Evolutionary conservation across 768 basidiomycete species (phyloP).

Genomic region (Ephemerocybe angulata): DNA sequence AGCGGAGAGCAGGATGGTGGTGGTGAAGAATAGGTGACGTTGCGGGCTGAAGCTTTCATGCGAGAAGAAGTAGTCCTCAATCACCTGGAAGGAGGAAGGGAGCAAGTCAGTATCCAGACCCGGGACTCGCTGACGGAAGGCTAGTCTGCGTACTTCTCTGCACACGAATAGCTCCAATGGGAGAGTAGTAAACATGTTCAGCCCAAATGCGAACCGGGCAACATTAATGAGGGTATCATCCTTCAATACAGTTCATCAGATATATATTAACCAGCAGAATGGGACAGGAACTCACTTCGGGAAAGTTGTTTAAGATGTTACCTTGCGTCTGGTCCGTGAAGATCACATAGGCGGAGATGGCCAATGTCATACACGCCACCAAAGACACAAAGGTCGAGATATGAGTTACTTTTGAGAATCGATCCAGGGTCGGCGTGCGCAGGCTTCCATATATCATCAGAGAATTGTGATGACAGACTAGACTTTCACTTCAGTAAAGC

Average conservation of each 20-base stretch:
- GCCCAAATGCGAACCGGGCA: slow-evolving; percentile 88
- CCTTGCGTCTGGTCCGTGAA: slow-evolving; percentile 91
- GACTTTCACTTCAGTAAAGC: neutral
- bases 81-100: slow-evolving; percentile 49
- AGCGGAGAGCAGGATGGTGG: slow-evolving; percentile 72
- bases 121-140: neutral
- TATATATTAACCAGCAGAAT: neutral
- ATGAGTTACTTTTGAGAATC: slow-evolving; percentile 91
- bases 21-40: slow-evolving; percentile 89
- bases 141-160: slow-evolving; percentile 62
- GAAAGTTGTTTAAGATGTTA: slow-evolving; percentile 97
- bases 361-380: slow-evolving; percentile 79
- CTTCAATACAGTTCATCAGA: slow-evolving; percentile 29
- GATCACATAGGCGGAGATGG: slow-evolving; percentile 79
- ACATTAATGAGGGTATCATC: slow-evolving; percentile 90
- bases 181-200: slow-evolving; percentile 98
- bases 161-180: slow-evolving; percentile 97
- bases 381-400: slow-evolving; percentile 84
- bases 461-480: slow-evolving; percentile 96
- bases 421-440: slow-evolving; percentile 88
- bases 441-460: slow-evolving; percentile 94
- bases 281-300: slow-evolving; percentile 45
- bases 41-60: slow-evolving; percentile 78
- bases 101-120: neutral
- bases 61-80: slow-evolving; percentile 95